These are phyloP conservation scores for Penicillium brasilianum DNA, from an alignment of 2,329 filamentous ascomycete species.

Conservation along the genomic window DNA sequence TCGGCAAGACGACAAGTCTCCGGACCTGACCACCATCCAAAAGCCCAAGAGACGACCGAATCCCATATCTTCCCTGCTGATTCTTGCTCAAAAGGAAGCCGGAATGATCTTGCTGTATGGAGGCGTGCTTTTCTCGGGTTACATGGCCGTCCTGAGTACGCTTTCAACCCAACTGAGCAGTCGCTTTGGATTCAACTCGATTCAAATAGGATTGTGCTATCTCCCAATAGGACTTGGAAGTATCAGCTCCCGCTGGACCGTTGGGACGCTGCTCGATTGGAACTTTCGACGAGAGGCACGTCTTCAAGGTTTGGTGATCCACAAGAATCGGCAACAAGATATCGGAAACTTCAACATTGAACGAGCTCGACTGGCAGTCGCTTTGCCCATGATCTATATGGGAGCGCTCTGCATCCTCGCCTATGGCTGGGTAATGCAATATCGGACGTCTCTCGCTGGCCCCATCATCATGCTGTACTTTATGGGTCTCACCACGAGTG, in stretches of 20 bases:
- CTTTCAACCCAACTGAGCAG: constrained; percentile 50
- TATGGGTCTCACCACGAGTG: constrained; percentile 38
- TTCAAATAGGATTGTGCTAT: constrained; percentile 34
- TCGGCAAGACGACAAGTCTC: background rate
- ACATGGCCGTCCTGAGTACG: constrained; percentile 50
- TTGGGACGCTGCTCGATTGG: constrained; percentile 62
- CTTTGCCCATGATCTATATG: constrained; percentile 38
- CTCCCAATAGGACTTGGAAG: constrained; percentile 28
- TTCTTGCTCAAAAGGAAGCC: constrained; percentile 42
- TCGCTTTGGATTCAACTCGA: constrained; percentile 28
- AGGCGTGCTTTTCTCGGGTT: constrained; percentile 50
- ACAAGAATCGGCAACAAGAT: constrained; percentile 54
- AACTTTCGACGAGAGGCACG: constrained; percentile 69
- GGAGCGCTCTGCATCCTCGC: constrained; percentile 34
- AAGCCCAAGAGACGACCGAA: constrained; percentile 23
- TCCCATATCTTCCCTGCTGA: constrained; percentile 32
- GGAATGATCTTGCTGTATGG: constrained; percentile 42
- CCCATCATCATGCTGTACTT: constrained; percentile 44
- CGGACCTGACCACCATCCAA: constrained; percentile 20
- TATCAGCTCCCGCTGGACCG: constrained; percentile 36
- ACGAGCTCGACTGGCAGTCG: constrained; percentile 41
- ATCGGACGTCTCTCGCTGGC: constrained; percentile 38
- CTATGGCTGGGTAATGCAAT: constrained; percentile 48
- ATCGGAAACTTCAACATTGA: constrained; percentile 60
- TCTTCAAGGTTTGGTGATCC: constrained; percentile 52